A percentile compares a stretch with the other conserved stretches of the same genome.
phyloP scores from a whole-genome alignment of 352 stramenopile genomes.

The Hyaloperonospora arabidopsidis region DNA sequence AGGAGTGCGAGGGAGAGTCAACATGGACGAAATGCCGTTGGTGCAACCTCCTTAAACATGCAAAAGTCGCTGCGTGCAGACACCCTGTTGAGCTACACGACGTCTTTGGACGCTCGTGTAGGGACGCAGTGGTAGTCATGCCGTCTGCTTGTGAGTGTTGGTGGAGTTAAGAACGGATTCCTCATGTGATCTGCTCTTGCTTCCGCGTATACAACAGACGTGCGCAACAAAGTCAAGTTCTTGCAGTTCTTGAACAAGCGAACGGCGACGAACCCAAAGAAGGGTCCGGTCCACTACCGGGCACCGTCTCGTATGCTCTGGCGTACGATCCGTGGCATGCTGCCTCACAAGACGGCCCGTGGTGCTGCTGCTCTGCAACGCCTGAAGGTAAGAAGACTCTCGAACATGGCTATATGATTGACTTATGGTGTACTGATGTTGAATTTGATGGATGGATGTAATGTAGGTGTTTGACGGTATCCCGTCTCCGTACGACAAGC shows the following conservation, averaged over 20 bases:
- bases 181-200: conserved; percentile 28
- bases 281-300: conserved; percentile 97
- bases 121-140: conserved; percentile 57
- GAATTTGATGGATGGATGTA: background rate
- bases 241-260: conserved; percentile 97
- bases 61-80: conserved; percentile 88
- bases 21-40: conserved; percentile 10
- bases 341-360: conserved; percentile 97
- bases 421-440: no score
- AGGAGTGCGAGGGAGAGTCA: conserved; percentile 5
- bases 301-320: conserved; percentile 91
- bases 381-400: conserved; percentile 74
- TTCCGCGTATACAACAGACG: conserved; percentile 55
- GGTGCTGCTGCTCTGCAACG: conserved; percentile 92
- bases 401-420: no score
- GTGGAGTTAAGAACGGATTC: conserved; percentile 24
- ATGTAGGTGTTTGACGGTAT: conserved; percentile 96
- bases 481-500: conserved; percentile 96
- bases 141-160: conserved; percentile 39
- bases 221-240: conserved; percentile 97
- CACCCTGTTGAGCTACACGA: conserved; percentile 43
- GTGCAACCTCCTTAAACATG: conserved; percentile 63
- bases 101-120: conserved; percentile 18
- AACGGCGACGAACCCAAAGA: conserved; percentile 96
- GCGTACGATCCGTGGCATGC: conserved; percentile 94